These are phyloP conservation scores for Cymodocea nodosa DNA, from an alignment of 116 monocot genomes.

Conservation along the genomic window DNA sequence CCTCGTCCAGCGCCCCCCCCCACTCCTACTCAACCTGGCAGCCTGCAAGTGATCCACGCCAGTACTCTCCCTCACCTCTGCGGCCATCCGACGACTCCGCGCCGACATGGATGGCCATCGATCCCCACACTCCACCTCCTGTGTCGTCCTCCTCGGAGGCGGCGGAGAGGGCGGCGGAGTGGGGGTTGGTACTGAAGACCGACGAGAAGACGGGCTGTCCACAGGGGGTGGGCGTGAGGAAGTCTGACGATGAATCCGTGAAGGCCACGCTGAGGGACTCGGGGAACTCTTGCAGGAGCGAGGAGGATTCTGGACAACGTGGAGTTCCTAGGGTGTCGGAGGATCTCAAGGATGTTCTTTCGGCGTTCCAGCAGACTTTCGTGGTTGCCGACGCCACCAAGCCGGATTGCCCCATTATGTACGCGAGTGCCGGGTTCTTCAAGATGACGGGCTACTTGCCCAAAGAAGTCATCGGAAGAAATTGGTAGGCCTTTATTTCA, in stretches of 20 bases:
- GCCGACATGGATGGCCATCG: constrained; percentile 21
- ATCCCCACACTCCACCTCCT: not conserved
- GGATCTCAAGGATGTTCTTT: constrained; percentile 78
- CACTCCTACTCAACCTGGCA: constrained; percentile 3
- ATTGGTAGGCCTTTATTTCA: constrained; percentile 39
- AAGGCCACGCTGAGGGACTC: constrained; percentile 19
- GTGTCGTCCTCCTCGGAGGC: constrained; percentile 13
- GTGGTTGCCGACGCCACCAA: constrained; percentile 84
- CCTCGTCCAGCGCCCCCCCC: constrained; percentile 8
- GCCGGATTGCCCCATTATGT: constrained; percentile 73
- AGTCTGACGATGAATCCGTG: constrained; percentile 29
- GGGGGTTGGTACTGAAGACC: constrained; percentile 87
- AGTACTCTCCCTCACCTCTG: constrained; percentile 12
- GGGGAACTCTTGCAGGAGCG: constrained; percentile 26
- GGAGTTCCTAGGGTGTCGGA: constrained; percentile 70
- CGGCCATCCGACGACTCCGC: not conserved
- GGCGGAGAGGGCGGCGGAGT: constrained; percentile 73
- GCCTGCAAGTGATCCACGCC: constrained; percentile 6
- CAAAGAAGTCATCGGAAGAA: constrained; percentile 81
- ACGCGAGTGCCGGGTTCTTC: constrained; percentile 95
- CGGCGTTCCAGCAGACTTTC: constrained; percentile 96
- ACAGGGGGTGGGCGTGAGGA: constrained; percentile 49
- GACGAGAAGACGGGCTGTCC: constrained; percentile 75
- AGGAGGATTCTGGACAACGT: constrained; percentile 39
- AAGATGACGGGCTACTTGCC: constrained; percentile 85